A percentile compares a stretch with the other conserved stretches of the same genome.
Conservation (phyloP, 2,329 filamentous ascomycete genomes). For the Phyllosticta citrichinensis region DNA sequence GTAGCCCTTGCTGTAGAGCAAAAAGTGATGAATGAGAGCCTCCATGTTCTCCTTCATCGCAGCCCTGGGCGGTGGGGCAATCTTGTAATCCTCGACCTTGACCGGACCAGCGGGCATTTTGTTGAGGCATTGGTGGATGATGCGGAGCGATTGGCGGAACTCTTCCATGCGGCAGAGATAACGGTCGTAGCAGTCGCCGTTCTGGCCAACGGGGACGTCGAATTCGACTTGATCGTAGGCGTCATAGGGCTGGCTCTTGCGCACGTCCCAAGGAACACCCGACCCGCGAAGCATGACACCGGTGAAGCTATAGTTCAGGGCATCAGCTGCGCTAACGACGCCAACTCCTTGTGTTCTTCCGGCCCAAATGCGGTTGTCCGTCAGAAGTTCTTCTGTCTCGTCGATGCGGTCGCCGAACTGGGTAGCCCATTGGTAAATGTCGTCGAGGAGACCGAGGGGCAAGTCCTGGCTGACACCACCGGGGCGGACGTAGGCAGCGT, state of each 20-base stretch:
- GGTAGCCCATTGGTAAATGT: slow-evolving; percentile 99
- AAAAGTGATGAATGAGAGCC: slow-evolving; percentile 96
- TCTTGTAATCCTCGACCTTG: slow-evolving; percentile 97
- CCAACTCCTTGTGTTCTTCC: slow-evolving; percentile 84
- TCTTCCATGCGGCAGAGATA: slow-evolving; percentile 99
- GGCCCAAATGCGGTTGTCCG: slow-evolving; percentile 99
- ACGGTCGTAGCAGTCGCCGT: slow-evolving; percentile 98
- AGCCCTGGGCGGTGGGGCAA: slow-evolving; percentile 84
- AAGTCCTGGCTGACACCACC: slow-evolving; percentile 96
- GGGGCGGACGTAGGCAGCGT: slow-evolving; percentile 92
- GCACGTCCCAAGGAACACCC: slow-evolving; percentile 90
- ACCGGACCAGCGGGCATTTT: slow-evolving; percentile 95
- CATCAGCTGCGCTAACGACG: slow-evolving; percentile 82
- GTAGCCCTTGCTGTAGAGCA: slow-evolving; percentile 98
- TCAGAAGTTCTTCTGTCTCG: slow-evolving; percentile 96
- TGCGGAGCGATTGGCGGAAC: slow-evolving; percentile 94
- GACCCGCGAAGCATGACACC: slow-evolving; percentile 98
- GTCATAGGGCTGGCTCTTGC: slow-evolving; percentile 94
- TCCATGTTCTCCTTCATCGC: slow-evolving; percentile 99
- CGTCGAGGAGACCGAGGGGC: slow-evolving; percentile 84
- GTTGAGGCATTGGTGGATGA: slow-evolving; percentile 98
- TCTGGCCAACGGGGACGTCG: slow-evolving; percentile 89
- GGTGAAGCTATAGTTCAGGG: slow-evolving; percentile 93
- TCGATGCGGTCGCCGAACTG: slow-evolving; percentile 98
- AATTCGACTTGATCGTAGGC: slow-evolving; percentile 98